Evolutionary conservation across 192 early-diverging fungal genomes (phyloP), one percentile per base, ranked within the genome.

Genomic region (Phycomyces nitens): DNA sequence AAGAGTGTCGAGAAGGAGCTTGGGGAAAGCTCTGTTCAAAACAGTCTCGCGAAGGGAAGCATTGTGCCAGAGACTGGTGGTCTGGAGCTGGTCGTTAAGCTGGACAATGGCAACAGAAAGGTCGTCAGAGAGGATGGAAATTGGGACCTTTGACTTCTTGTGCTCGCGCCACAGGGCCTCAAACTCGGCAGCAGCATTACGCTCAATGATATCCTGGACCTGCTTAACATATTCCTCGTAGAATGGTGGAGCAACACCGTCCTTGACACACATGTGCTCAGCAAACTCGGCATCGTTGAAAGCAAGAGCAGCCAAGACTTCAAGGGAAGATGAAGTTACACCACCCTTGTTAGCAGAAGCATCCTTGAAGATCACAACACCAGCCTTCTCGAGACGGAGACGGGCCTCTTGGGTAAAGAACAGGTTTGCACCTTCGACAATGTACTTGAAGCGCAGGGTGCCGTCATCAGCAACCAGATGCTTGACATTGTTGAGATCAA

Each of bases 301-400:
- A 8, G 96, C 83, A 71, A 99, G 82, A 21, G 96, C 96, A 53
- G 96, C 96, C 57, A 99, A 78, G 3, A 99, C 96, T 76, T 99
- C 96, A 15, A 99, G 83, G 6, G 95, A 97, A 6, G 94, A 97
- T 47, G 95, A 99, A 0, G 96, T 99, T 20, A 99, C 96, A 76
- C 96, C 96, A 62, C 96, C 96, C 82, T 99, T 99, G 86, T 99
- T 99, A 71, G 96, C 95, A 12, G 96, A 99, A 21, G 96, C 94
- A 73, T 99, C 96, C 85, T 99, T 99, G 86, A 96, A 97, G 58
- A 97, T 84, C 55, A 95, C 84, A 55, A 88, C 92, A 53, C 96
- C 96, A 53, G 91, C 89, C 78, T 94, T 92, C 73, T 99, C 96
- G 14, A 99, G 84, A 24, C 92, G 88, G 51, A 99, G 85, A 76